Evolutionary conservation across 768 basidiomycete genomes (phyloP), one percentile per base, ranked within the genome.

Genomic region (Austroboletus eburneus): DNA sequence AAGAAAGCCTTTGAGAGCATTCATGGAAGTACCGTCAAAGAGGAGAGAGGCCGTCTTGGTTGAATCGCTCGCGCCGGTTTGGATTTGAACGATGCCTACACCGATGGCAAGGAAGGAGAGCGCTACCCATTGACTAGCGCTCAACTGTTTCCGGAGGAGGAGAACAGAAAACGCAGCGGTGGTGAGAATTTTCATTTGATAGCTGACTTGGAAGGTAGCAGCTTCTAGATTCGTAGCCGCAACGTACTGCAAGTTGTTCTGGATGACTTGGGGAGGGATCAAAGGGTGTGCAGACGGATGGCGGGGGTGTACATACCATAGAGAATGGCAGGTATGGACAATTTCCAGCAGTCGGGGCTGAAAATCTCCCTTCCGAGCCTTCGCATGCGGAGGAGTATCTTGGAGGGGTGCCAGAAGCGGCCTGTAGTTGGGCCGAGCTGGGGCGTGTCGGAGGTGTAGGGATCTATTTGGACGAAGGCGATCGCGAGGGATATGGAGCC

Each of bases 181-280:
- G 30, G 92, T 94, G 55, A 95, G 81, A 60, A 95, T 92, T 69
- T 95, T 95, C 92, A 95, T 95, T 66, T 95, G 92, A 68, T 94
- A 94, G 36, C 84, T 90, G 63, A 95, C 92, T 67, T 96, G 94
- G 69, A 98, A 98, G 14, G 93, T 96, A 18, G 94, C 93, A 14
- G 90, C 92, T 55, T 92, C 86, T 50, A 98, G 74, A 67, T 98
- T 97, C 35, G 88, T 85, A 5, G 89, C 91, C 27, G 94, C 94
- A 43, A 94, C 85, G 66, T 91, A 97, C 68, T 96, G 94, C 27
- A 98, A 74, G 72, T 91, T 91, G 72, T 95, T 95, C 74, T 97
- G 91, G 50, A 94, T 81, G 62, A 92, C 88, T 81, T 58, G 20
- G 36, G 21, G 16, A 46, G 32, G 36, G 14, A 43, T 61, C 45